phyloP scores from a whole-genome alignment of 1,284 basidiomycete genomes.

The Fistulinella cinereoalba region DNA sequence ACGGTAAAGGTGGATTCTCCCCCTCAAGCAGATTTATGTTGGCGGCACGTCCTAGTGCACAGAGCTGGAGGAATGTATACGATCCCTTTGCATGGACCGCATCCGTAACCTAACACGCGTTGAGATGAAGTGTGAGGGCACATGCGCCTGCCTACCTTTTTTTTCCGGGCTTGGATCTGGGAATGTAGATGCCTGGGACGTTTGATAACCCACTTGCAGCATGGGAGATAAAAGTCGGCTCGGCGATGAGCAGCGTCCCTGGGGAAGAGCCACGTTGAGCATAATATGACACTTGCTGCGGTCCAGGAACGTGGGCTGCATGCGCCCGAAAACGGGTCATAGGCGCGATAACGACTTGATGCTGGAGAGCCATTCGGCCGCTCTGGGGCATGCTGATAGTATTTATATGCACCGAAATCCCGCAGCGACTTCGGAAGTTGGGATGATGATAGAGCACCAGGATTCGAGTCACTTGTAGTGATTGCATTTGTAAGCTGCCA shows the following conservation, averaged over 20 bases:
- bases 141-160: conserved; percentile 6
- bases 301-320: conserved; percentile 17
- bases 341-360: conserved; percentile 35
- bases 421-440: too few species aligned
- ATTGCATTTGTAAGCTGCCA: too few species aligned
- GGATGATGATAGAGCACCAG: too few species aligned
- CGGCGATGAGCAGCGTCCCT: conserved; percentile 34
- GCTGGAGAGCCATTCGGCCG: conserved; percentile 30
- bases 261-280: conserved; percentile 27
- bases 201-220: conserved; percentile 22
- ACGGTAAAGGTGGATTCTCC: conserved; percentile 27
- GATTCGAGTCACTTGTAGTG: too few species aligned
- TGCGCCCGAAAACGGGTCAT: conserved; percentile 35
- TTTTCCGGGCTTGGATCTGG: conserved; percentile 26
- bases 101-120: conserved; percentile 27
- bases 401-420: too few species aligned
- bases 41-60: conserved; percentile 42
- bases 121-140: too few species aligned
- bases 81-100: conserved; percentile 43
- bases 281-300: conserved; percentile 30
- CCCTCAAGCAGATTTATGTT: conserved; percentile 22
- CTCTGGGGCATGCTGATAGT: too few species aligned
- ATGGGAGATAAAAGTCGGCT: conserved; percentile 34
- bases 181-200: conserved; percentile 26
- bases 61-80: conserved; percentile 41